These are phyloP conservation scores for Magnolia officinalis DNA, from an alignment of 164 flowering plant genomes.

Conservation along the genomic window DNA sequence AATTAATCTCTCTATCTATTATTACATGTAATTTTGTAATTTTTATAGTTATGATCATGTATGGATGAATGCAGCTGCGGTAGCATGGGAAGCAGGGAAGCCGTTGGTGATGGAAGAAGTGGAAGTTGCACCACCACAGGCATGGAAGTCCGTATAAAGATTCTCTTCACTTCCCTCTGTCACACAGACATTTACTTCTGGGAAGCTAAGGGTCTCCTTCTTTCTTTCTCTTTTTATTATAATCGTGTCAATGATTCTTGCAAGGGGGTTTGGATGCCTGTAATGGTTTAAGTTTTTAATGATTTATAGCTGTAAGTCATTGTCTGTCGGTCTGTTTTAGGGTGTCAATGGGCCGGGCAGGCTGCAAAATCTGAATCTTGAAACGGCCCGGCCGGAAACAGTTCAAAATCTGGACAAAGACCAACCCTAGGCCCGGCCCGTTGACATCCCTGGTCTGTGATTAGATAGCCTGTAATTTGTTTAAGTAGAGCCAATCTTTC, in stretches of 20 bases:
- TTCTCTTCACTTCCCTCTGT: conserved; percentile 48
- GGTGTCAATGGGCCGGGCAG: too few relatives aligned
- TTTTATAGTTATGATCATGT: neutral
- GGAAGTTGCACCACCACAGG: conserved; percentile 50
- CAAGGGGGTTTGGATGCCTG: too few relatives aligned
- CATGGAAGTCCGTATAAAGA: conserved; percentile 42
- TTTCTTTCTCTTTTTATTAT: neutral
- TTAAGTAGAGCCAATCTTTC: too few relatives aligned
- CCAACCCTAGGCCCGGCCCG: too few relatives aligned
- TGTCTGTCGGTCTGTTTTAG: too few relatives aligned
- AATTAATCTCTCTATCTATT: neutral
- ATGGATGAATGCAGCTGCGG: conserved; percentile 34
- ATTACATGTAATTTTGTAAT: neutral
- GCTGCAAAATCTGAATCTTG: too few relatives aligned
- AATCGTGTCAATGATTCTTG: neutral
- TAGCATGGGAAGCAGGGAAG: conserved; percentile 59
- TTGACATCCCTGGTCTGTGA: too few relatives aligned
- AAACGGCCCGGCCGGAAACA: too few relatives aligned
- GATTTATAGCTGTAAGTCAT: too few relatives aligned
- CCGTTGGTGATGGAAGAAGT: conserved; percentile 52
- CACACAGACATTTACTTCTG: conserved; percentile 54
- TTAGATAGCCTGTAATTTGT: too few relatives aligned
- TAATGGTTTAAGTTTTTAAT: too few relatives aligned
- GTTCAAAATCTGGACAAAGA: too few relatives aligned
- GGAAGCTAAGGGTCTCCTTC: conserved; percentile 44